These are phyloP conservation scores for Vitis labrusca DNA, from an alignment of 164 flowering plant genomes.

Conservation along the genomic window DNA sequence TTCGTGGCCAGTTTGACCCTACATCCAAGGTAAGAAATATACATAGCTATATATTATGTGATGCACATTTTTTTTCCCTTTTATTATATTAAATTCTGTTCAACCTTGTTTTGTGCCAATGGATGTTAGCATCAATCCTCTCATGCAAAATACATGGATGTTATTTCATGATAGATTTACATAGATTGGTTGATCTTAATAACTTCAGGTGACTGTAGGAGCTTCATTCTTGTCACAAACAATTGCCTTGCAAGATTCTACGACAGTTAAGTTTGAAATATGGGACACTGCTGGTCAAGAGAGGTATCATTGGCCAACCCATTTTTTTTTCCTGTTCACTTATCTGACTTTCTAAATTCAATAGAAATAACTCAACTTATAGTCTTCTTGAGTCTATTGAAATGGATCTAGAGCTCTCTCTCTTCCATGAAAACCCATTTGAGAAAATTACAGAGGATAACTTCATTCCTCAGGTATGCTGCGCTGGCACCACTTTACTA, in stretches of 20 bases:
- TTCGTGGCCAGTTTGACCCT: conserved; percentile 99
- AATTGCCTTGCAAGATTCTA: conserved; percentile 96
- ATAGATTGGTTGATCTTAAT: conserved; percentile 3
- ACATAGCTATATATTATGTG: no score
- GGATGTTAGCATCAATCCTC: not conserved
- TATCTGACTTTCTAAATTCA: not conserved
- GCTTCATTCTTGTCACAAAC: conserved; percentile 98
- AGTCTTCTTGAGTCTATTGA: not conserved
- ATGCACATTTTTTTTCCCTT: not conserved
- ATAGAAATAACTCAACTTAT: not conserved
- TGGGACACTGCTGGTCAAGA: conserved; percentile 99
- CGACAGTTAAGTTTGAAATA: conserved; percentile 97
- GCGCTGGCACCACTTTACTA: conserved; percentile 97
- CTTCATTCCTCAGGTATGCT: conserved; percentile 64
- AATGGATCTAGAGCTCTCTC: not conserved
- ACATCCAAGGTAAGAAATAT: conserved; percentile 75
- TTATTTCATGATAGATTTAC: not conserved
- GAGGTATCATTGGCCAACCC: conserved; percentile 51
- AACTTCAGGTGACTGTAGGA: conserved; percentile 93
- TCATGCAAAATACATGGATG: not conserved
- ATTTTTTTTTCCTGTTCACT: not conserved
- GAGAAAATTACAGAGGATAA: no score
- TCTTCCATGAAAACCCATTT: not conserved
- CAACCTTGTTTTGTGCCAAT: no score
- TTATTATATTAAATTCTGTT: not conserved